Conservation (phyloP, 495 filamentous ascomycete genomes). For the Aspergillus nanangensis region DNA sequence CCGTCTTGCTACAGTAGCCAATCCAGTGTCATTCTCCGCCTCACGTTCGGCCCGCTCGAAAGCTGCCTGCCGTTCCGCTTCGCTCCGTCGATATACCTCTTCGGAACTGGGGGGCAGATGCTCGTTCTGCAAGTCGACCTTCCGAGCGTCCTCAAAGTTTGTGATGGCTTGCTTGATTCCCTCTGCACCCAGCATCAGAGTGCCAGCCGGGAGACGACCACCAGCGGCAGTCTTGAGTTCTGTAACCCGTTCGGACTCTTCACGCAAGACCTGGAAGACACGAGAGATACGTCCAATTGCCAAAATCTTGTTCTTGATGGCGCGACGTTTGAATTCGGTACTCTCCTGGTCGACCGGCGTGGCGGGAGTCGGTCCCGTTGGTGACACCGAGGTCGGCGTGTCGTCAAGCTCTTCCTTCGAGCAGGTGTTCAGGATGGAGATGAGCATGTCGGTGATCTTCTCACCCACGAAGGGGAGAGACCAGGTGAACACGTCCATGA, state of each 20-base stretch:
- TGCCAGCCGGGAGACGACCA: constrained; percentile 88
- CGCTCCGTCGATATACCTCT: constrained; percentile 75
- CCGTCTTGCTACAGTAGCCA: constrained; percentile 79
- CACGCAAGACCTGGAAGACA: constrained; percentile 96
- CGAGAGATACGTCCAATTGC: constrained; percentile 95
- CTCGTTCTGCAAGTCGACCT: constrained; percentile 97
- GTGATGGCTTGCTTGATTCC: constrained; percentile 99
- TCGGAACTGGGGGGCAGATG: constrained; percentile 87
- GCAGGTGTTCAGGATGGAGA: constrained; percentile 95
- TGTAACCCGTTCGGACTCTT: constrained; percentile 94
- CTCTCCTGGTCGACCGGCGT: constrained; percentile 70
- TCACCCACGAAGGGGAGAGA: constrained; percentile 97
- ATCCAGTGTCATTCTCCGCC: constrained; percentile 83
- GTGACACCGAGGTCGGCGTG: constrained; percentile 56
- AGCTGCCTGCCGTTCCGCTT: constrained; percentile 74
- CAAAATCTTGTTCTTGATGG: constrained; percentile 99
- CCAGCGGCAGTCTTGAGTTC: constrained; percentile 96
- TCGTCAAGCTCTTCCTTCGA: constrained; percentile 96
- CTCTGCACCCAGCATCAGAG: constrained; percentile 95
- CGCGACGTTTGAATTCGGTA: constrained; percentile 85
- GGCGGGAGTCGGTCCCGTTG: constrained; percentile 68
- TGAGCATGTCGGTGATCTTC: constrained; percentile 99
- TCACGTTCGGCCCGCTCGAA: constrained; percentile 78
- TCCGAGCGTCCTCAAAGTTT: constrained; percentile 95
- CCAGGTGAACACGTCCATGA: constrained; percentile 99